A percentile compares a stretch with the other conserved stretches of the same genome.
Evolutionary conservation across 805 yeast species (phyloP).

Genomic region (Lachancea thermotolerans): DNA sequence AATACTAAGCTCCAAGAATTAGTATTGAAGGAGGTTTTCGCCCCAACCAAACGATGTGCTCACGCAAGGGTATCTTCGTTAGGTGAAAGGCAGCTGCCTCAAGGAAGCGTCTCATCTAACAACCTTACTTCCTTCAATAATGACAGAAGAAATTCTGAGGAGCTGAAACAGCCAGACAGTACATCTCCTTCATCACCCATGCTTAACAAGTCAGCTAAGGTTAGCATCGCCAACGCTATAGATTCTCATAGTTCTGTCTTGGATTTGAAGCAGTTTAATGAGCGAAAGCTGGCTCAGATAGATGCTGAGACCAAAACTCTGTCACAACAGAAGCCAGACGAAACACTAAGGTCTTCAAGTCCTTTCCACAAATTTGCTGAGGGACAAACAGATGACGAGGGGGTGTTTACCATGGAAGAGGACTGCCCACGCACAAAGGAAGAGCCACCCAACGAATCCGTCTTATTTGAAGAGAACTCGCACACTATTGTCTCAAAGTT

Average conservation of each 20-base stretch:
- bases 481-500: conserved; percentile 45
- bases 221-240: conserved; percentile 23
- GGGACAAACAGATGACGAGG: conserved; percentile 7
- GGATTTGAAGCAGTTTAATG: conserved; percentile 28
- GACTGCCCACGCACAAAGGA: conserved; percentile 6
- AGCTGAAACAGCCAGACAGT: neutral
- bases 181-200: conserved; percentile 12
- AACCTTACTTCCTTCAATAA: neutral
- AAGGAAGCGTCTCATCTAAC: conserved; percentile 6
- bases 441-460: conserved; percentile 15
- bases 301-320: conserved; percentile 3
- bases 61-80: conserved; percentile 7
- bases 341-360: neutral
- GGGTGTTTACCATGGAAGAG: conserved; percentile 16
- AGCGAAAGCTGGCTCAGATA: conserved; percentile 20
- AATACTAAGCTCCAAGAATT: conserved; percentile 66
- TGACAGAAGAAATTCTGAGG: conserved; percentile 5
- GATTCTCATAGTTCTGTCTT: conserved; percentile 27
- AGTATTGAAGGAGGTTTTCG: conserved; percentile 66
- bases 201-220: conserved; percentile 19
- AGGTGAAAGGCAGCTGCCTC: conserved; percentile 1
- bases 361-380: neutral
- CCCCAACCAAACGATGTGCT: conserved; percentile 16
- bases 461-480: conserved; percentile 21
- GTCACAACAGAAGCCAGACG: neutral